phyloP scores from a whole-genome alignment of 192 early-diverging fungal genomes.

The Coemansia pectinata region DNA sequence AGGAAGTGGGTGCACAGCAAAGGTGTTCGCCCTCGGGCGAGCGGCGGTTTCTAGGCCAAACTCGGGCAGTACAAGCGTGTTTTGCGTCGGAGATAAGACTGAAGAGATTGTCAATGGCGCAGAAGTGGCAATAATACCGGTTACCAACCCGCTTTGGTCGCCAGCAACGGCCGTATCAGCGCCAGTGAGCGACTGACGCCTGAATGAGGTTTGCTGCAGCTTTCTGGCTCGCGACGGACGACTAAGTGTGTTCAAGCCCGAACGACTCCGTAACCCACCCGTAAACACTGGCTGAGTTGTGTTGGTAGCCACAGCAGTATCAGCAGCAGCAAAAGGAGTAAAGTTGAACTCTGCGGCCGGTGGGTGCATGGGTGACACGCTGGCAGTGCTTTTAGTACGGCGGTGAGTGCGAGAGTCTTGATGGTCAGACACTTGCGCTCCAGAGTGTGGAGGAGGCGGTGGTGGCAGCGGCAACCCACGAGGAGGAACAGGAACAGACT shows the following conservation, averaged over 20 bases:
- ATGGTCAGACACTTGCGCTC: background rate
- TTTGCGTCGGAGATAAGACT: background rate
- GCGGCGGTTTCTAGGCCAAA: background rate
- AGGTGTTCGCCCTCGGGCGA: constrained; percentile 32
- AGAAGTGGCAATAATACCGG: background rate
- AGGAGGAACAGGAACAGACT: background rate
- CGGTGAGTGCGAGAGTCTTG: background rate
- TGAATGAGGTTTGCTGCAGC: constrained; percentile 17
- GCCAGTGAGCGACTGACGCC: background rate
- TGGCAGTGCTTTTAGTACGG: constrained; percentile 2
- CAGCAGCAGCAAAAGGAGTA: constrained; percentile 2
- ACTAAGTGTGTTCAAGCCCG: constrained; percentile 28
- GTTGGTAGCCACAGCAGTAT: background rate
- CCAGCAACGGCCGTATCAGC: background rate
- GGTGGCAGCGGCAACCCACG: background rate
- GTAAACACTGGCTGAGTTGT: constrained; percentile 14
- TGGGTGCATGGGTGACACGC: background rate
- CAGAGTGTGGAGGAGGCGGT: background rate
- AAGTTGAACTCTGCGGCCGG: constrained; percentile 1
- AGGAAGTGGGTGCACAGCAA: constrained; percentile 5
- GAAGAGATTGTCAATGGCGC: background rate
- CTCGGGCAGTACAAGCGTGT: background rate
- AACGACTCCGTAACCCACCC: constrained; percentile 22
- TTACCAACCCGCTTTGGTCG: background rate
- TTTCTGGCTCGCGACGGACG: constrained; percentile 26